Evolutionary conservation across 2,329 filamentous ascomycete genomes (phyloP).

Genomic region (Aspergillus nomiae): DNA sequence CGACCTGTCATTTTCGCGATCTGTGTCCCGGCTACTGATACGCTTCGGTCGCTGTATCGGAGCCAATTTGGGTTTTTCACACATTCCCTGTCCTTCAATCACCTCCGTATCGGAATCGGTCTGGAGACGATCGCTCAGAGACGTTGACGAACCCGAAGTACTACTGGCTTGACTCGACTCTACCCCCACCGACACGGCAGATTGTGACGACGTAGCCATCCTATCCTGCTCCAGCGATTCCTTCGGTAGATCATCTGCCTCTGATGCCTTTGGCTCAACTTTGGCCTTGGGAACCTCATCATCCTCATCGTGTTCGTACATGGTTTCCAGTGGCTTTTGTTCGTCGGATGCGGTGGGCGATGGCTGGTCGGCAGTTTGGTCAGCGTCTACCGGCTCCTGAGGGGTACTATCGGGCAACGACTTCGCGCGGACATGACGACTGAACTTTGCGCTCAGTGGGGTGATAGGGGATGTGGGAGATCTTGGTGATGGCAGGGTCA

Average conservation of each 20-base stretch:
- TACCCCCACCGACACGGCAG: slow-evolving; percentile 21
- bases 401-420: slow-evolving; percentile 51
- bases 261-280: neutral
- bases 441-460: slow-evolving; percentile 26
- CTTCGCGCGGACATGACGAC: slow-evolving; percentile 46
- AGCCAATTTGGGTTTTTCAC: slow-evolving; percentile 31
- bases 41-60: slow-evolving; percentile 33
- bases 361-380: slow-evolving; percentile 20
- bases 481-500: slow-evolving; percentile 35
- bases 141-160: slow-evolving; percentile 23
- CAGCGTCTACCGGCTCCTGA: slow-evolving; percentile 15
- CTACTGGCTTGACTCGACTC: slow-evolving; percentile 23
- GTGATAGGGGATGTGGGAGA: slow-evolving; percentile 29
- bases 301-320: slow-evolving; percentile 37
- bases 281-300: slow-evolving; percentile 25
- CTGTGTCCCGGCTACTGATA: slow-evolving; percentile 29
- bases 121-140: slow-evolving; percentile 20
- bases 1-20: slow-evolving; percentile 23
- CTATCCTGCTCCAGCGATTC: slow-evolving; percentile 19
- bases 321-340: slow-evolving; percentile 37
- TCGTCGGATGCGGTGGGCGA: slow-evolving; percentile 31
- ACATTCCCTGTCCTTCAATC: slow-evolving; percentile 35
- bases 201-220: slow-evolving; percentile 21
- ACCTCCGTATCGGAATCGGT: slow-evolving; percentile 26
- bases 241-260: neutral